Percentiles rank a stretch among this genome's conserved stretches.
Evolutionary conservation across 106 monocot genomes (phyloP).

Genomic region (Xerophyta viscosa): DNA sequence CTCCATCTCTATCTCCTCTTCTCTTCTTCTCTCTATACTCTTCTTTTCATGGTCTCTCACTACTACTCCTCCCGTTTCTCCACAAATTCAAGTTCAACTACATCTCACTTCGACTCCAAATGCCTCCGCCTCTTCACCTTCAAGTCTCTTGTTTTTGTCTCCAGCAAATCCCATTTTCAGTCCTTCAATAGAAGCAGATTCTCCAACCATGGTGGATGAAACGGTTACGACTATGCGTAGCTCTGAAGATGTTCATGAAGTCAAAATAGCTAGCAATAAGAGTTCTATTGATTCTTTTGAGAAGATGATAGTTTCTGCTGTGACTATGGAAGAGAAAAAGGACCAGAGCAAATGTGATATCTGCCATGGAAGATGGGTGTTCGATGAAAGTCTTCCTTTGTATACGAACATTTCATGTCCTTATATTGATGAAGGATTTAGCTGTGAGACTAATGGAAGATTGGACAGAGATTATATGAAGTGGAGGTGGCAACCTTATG

Average conservation of each 20-base stretch:
- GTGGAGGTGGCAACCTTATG: constrained; percentile 82
- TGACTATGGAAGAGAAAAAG: constrained; percentile 9
- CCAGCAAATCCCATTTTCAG: constrained; percentile 1
- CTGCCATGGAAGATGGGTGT: constrained; percentile 70
- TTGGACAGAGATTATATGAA: constrained; percentile 62
- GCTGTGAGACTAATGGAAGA: constrained; percentile 76
- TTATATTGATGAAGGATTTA: constrained; percentile 87
- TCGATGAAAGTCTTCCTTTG: constrained; percentile 69
- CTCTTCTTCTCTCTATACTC: constrained; percentile 40
- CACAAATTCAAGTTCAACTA: constrained; percentile 12
- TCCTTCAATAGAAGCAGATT: constrained; percentile 5
- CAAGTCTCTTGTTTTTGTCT: constrained; percentile 3
- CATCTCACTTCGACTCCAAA: not conserved
- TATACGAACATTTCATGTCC: constrained; percentile 55
- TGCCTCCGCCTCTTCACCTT: not conserved
- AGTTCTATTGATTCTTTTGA: not conserved
- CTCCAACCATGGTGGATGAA: not conserved
- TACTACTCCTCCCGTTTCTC: constrained; percentile 1
- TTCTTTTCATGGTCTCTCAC: constrained; percentile 22
- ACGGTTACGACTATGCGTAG: not conserved
- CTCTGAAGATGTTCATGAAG: not conserved
- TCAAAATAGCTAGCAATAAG: not conserved
- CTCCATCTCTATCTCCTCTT: constrained; percentile 46
- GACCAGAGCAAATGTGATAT: constrained; percentile 42
- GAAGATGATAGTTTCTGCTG: not conserved